These are phyloP conservation scores for Mortierella sp. DNA, from an alignment of 371 early-diverging fungal genomes.

Conservation along the genomic window DNA sequence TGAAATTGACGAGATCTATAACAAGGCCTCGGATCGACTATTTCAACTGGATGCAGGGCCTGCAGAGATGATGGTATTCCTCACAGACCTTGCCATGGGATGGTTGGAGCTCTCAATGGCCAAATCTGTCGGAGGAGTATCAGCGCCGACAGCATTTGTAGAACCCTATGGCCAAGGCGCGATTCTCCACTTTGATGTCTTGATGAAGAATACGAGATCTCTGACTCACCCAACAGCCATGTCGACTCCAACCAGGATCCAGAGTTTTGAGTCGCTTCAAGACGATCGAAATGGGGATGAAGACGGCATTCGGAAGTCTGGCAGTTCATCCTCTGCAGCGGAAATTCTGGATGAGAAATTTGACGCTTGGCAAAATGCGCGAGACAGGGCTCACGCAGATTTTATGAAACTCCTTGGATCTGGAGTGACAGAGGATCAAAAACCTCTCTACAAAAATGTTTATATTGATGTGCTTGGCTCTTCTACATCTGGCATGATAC, in stretches of 20 bases:
- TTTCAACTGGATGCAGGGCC: conserved; percentile 26
- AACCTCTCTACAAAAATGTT: conserved; percentile 9
- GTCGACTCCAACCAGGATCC: neutral
- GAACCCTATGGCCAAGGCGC: conserved; percentile 23
- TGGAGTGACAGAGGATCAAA: neutral
- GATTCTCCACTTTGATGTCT: conserved; percentile 25
- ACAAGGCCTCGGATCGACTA: conserved; percentile 4
- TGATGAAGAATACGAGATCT: conserved; percentile 10
- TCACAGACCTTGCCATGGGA: conserved; percentile 27
- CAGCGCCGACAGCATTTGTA: conserved; percentile 13
- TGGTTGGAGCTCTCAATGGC: conserved; percentile 28
- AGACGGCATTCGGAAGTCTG: neutral
- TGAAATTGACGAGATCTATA: conserved; percentile 11
- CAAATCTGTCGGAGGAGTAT: neutral
- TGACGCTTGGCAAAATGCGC: conserved; percentile 18
- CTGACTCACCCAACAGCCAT: neutral
- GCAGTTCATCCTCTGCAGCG: neutral
- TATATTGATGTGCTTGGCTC: conserved; percentile 10
- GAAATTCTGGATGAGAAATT: neutral
- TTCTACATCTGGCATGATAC: conserved; percentile 20
- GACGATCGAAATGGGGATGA: neutral
- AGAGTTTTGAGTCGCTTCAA: neutral
- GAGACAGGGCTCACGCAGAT: neutral
- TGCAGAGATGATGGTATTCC: conserved; percentile 43
- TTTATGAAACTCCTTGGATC: neutral